Conservation (phyloP, 495 filamentous ascomycete species). For the Penicillium longicatenatum region DNA sequence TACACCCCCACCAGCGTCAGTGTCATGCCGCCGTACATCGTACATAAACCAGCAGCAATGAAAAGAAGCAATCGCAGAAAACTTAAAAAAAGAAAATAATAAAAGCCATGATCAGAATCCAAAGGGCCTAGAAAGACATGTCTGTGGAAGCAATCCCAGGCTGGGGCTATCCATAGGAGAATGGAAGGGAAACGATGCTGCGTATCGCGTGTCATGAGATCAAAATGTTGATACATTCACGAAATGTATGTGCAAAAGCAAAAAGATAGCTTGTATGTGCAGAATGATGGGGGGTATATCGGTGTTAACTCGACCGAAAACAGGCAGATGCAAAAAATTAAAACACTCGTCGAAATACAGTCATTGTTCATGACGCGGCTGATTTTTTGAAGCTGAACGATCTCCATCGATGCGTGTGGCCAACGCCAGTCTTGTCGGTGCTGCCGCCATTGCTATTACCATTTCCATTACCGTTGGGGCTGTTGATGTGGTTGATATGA, state of each 20-base stretch:
- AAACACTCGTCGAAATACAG: slow-evolving; percentile 23
- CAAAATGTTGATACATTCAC: slow-evolving; percentile 42
- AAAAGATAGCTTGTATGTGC: slow-evolving; percentile 28
- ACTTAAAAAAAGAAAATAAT: slow-evolving; percentile 18
- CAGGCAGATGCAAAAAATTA: slow-evolving; percentile 17
- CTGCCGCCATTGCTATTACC: slow-evolving; percentile 1
- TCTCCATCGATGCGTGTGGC: slow-evolving; percentile 28
- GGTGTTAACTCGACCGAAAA: slow-evolving; percentile 15
- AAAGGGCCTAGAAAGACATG: slow-evolving; percentile 28
- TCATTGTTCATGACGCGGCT: slow-evolving; percentile 21
- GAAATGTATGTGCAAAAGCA: slow-evolving; percentile 39
- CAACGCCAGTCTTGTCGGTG: neutral
- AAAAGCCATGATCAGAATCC: slow-evolving; percentile 9
- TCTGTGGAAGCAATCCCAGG: neutral
- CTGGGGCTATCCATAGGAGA: slow-evolving; percentile 15
- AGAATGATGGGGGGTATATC: slow-evolving; percentile 28
- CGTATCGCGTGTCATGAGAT: slow-evolving; percentile 21
- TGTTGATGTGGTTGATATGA: neutral
- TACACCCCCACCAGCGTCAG: slow-evolving; percentile 20
- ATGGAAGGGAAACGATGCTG: slow-evolving; percentile 9
- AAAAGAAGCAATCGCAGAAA: slow-evolving; percentile 9
- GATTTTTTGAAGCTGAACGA: slow-evolving; percentile 34
- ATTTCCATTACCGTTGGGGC: slow-evolving; percentile 1
- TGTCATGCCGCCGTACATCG: slow-evolving; percentile 31
- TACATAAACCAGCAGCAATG: slow-evolving; percentile 20